A percentile compares a stretch with the other conserved stretches of the same genome.
These are phyloP conservation scores for Inonotus obliquus DNA, from an alignment of 1,284 basidiomycete genomes.

Conservation along the genomic window DNA sequence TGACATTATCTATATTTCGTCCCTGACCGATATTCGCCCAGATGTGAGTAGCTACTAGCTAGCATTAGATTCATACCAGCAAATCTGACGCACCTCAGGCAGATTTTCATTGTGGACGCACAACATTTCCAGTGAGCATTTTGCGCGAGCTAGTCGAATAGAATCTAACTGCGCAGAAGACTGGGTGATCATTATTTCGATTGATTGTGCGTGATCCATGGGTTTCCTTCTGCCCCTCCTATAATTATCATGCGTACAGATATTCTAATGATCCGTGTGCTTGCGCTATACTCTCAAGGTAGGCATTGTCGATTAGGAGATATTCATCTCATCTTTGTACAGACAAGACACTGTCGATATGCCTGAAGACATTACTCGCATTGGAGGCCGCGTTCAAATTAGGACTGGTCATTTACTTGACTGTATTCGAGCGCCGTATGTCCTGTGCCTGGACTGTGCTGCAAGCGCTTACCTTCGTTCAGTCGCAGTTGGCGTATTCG, in stretches of 20 bases:
- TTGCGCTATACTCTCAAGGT: too few relatives aligned
- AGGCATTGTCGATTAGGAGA: too few relatives aligned
- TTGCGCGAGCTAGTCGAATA: not conserved
- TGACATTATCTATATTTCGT: not conserved
- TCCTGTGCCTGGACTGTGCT: too few relatives aligned
- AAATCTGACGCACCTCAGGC: not conserved
- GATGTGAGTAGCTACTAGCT: not conserved
- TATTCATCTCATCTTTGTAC: too few relatives aligned
- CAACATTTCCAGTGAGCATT: not conserved
- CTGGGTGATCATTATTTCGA: not conserved
- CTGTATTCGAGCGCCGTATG: too few relatives aligned
- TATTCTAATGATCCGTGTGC: too few relatives aligned
- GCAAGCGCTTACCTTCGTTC: too few relatives aligned
- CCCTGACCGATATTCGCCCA: not conserved
- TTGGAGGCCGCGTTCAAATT: too few relatives aligned
- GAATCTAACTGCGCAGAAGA: not conserved
- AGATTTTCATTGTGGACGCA: not conserved
- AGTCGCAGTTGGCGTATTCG: too few relatives aligned
- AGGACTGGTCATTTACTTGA: too few relatives aligned
- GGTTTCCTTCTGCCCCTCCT: not conserved
- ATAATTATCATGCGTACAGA: not conserved
- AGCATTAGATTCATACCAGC: not conserved
- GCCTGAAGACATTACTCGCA: too few relatives aligned
- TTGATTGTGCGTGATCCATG: not conserved
- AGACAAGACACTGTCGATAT: too few relatives aligned